Evolutionary conservation across 352 stramenopile species (phyloP).

Genomic region (Globisporangium orthogonon): DNA sequence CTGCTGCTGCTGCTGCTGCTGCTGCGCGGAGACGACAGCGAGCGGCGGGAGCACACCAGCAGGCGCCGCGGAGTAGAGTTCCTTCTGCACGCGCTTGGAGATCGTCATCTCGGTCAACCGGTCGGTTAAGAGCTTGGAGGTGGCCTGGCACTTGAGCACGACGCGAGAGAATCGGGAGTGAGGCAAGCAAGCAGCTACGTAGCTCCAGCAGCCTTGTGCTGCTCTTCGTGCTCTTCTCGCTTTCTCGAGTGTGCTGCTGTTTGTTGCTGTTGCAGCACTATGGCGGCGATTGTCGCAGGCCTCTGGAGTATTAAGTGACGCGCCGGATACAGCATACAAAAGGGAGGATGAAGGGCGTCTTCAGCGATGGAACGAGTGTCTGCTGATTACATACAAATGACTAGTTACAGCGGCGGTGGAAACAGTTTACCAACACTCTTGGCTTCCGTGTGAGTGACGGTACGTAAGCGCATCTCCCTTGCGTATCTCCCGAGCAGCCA

Average conservation of each 20-base stretch:
- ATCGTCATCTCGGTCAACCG: conserved; percentile 30
- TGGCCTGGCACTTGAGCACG: not conserved
- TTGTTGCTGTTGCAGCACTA: not conserved
- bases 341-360: not conserved
- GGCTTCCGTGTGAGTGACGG: not conserved
- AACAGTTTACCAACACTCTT: not conserved
- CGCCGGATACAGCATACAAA: not conserved
- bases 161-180: conserved; percentile 8
- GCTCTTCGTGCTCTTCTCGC: not conserved
- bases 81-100: conserved; percentile 51
- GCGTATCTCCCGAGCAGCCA: not conserved
- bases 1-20: not conserved
- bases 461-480: not conserved
- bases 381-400: not conserved
- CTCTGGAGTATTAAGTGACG: not conserved
- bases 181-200: not conserved
- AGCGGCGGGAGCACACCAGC: conserved; percentile 20
- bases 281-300: not conserved
- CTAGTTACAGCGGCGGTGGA: not conserved
- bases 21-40: conserved; percentile 9
- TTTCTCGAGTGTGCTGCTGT: not conserved
- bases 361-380: not conserved
- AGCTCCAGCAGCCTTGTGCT: not conserved
- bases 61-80: conserved; percentile 36
- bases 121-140: not conserved